Evolutionary conservation across 2,329 filamentous ascomycete species (phyloP), one percentile per base, ranked within the genome.

Genomic region (Cladosporium cucumerinum): DNA sequence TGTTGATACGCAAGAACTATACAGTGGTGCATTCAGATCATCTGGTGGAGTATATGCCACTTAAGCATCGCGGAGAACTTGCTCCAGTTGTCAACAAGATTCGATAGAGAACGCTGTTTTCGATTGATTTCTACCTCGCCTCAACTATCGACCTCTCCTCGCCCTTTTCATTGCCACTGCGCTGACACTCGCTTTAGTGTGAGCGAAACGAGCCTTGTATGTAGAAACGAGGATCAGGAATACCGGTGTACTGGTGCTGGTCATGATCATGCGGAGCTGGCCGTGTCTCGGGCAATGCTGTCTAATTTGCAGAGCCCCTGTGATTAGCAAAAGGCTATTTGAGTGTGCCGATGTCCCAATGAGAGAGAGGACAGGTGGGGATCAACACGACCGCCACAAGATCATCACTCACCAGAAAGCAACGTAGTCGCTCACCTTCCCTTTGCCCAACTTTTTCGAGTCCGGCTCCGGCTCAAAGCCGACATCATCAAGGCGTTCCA

Each of bases 401-500:
- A 16, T 11, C 10, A 21, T n/a, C 14, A 30, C 34, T 62, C 49
- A 62, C 60, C 60, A 62, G 23, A 30, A 48, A 54, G 60, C 49
- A n/a, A 23, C 14, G 43, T 62, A 55, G 5, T 43, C 34, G 3
- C 23, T 10, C 18, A 32, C 48, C 34, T 43, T 55, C 14, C 25
- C 49, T 30, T 46, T 46, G 32, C 36, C 54, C 23, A 6, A 10
- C 48, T 43, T 28, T 11, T 55, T 30, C 49, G 32, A 2, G 10
- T 39, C 25, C 21, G 32, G n/a, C 14, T 39, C 25, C 21, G 32
- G n/a, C 21, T 48, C 46, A 10, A 26, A 39, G 7, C 59, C 59
- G 7, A 62, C 60, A n/a, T 18, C 30, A 43, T 62, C 60, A 10
- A 62, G 49, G 18, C 26, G n/a, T 25, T 26, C 49, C 60, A 62